Base-by-base conservation (phyloP, 805 yeast species). In the Myxozyma vanderwaltii region DNA sequence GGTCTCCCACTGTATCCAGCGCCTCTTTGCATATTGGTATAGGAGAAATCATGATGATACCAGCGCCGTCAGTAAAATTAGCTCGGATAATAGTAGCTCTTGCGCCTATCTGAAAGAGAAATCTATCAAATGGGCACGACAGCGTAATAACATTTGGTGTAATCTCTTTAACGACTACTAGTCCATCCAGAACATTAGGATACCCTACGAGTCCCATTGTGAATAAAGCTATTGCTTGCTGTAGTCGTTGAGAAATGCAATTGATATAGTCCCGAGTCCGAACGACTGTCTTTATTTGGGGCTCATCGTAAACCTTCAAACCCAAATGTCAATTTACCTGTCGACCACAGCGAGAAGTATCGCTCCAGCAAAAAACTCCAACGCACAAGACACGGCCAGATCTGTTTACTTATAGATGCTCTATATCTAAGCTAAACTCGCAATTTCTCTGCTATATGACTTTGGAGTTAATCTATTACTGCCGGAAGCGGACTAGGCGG, bases 1-100 rank as follows among this genome's bases (percentile, higher is more conserved):
- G 33, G 26, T 35, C 56, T 19, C 47, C 61, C 15, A 58, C 23
- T 6, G 44, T 43, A 13, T 15, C 38, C 4, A 35, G 45, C 15
- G 48, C 15, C 23, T 31, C 44, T 1, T 41, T 50, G 38, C 33
- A 36, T 26, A 45, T n/a, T 7, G 63, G 63, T 7, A 58, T 27
- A 15, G 63, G 63, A 7, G 62, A 40, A 12, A 48, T 33, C 12
- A 58, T 33, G 29, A 58, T 38, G 12, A 21, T 54, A 31, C 54
- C 52, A 1, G 56, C 39, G 2, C 59, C 63, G 7, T 44, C 51
- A 17, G 53, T 44, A 45, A 55, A 54, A 4, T 41, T 17, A 8
- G 63, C 55, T 52, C 44, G 46, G 51, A 58, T 41, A 27, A 50
- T 23, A 15, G 59, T 44, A n/a, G 47, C 47, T 7, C 63, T 61